Base-by-base conservation (phyloP, 768 basidiomycete species). In the Boletus fagicola region DNA sequence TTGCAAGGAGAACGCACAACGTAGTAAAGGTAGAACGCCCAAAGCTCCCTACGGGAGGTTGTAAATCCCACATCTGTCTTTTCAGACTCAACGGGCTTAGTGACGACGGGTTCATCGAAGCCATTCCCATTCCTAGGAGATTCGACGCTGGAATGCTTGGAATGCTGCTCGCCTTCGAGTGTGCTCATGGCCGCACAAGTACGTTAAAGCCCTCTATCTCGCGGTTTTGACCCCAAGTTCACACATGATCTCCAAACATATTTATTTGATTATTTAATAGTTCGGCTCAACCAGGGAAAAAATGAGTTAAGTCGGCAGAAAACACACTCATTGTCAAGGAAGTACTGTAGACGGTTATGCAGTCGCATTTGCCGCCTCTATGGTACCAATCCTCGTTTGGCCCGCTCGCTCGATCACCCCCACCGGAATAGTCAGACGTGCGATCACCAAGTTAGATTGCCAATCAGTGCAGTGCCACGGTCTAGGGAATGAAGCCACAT, bases 1-100 rank as follows among this genome's bases (percentile, higher is more conserved):
- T 26, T n/a, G 36, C 13, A 36, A 45, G 15, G n/a, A 38, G 36
- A 30, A 70, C 72, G 52, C 44, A 76, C 74, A 38, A 84, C 65
- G 53, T 83, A 86, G 58, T 83, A 86, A 28, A 84, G 63, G 68
- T 85, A 86, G 67, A 83, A 84, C 1, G 82, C 73, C 82, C 80
- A 84, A 22, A 85, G 76, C 60, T 85, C 83, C 8, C 63, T 61
- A 16, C 76, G 78, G 16, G 76, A 77, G 1, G 83, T 85, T 6
- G 74, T 76, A 15, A 44, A 24, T 10, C 40, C 4, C 13, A 8
- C 18, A 5, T 42, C 33, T 16, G 35, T 11, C 9, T 6, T 31
- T 31, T 51, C 50, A 10, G 48, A 45, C 52, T 51, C 39, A 8
- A 22, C 16, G 13, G 35, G 28, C 38, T n/a, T 22, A 8, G 15